Base-by-base conservation (phyloP, 805 yeast species). In the Ogataea zsoltii region DNA sequence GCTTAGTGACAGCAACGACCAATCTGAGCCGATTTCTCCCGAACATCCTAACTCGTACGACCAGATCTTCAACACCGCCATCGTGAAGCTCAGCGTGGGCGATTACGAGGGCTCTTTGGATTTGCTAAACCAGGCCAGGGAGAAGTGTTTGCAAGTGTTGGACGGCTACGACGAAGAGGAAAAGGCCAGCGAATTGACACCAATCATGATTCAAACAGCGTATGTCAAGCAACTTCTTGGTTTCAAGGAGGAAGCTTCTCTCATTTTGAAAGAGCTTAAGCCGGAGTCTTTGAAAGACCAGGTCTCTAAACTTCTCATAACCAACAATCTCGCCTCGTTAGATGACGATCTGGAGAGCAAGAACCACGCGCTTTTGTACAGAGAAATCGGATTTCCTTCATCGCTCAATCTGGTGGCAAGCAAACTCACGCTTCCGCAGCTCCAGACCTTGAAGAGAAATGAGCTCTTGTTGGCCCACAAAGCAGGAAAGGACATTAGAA, bases 171-270 rank as follows among this genome's bases (percentile, higher is more conserved):
- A 73, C 21, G 68, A 65, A 7, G 75, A 71, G 7, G 87, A 82
- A 47, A 66, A 72, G 40, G 58, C 67, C 4, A 55, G 63, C 33
- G 88, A 83, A 56, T 57, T 79, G n/a, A 70, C 76, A 25, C 85
- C 92, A 18, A 83, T 83, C 16, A 62, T 73, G 46, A 61, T 82
- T 35, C 85, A 85, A 51, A 76, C 75, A 25, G 83, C 87, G 2
- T 83, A 75, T 54, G 75, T 78, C 15, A 65, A 77, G 42, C 74
- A 71, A 30, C 45, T 66, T 13, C 38, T 51, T 31, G 76, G 75
- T 7, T 56, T 72, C 13, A 37, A 42, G 2, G 65, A 56, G 1
- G 65, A 67, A 15, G 66, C 82, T 2, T 39, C 56, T 31, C 45
- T 55, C 2, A 61, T 79, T 3, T 65, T 80, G 41, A 55, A 67